Base-by-base conservation (phyloP, 2,329 filamentous ascomycete genomes). In the Podosphaera leucotricha region DNA sequence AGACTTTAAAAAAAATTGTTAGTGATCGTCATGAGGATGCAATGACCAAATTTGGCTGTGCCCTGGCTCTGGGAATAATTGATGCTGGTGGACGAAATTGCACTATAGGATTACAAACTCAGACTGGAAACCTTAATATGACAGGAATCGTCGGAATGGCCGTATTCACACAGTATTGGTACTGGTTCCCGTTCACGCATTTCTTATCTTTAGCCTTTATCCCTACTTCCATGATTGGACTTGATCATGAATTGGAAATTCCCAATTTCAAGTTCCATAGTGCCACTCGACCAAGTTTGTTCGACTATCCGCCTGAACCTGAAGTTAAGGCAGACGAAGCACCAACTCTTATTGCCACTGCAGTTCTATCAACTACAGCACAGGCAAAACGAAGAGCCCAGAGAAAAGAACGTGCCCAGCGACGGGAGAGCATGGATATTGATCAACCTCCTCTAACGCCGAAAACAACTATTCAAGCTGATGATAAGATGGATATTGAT, bases 81-180 rank as follows among this genome's bases (percentile, higher is more conserved):
- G 90, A 98, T 62, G 90, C 90, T 48, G 90, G 92, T 59, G 90
- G 90, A 42, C 81, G 92, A 48, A 98, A 98, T 65, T 98, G 90
- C 69, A 94, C 90, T 16, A 95, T 98, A 53, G 87, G 87, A 24
- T 71, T 98, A 35, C 90, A 98, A 62, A 98, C 90, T 1, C 90
- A 93, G 63, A 94, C 87, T 0, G 92, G 92, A 50, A 98, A 94
- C 59, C 75, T 98, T 52, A 95, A 98, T 68, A 94, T 98, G 86
- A 77, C 86, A 16, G 92, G 84, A 48, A 92, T 98, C 52, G 86
- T 98, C 16, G 92, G 90, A 53, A 93, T 93, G 77, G 87, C 85
- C 22, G 81, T 98, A 44, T 98, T 98, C 64, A 92, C 86, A 7
- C 90, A 98, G 61, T 98, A 98, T 67, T 98, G 90, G 90, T 98